Base-by-base conservation (phyloP, 1,139 yeast genomes). In the Geotrichum klebahnii region DNA sequence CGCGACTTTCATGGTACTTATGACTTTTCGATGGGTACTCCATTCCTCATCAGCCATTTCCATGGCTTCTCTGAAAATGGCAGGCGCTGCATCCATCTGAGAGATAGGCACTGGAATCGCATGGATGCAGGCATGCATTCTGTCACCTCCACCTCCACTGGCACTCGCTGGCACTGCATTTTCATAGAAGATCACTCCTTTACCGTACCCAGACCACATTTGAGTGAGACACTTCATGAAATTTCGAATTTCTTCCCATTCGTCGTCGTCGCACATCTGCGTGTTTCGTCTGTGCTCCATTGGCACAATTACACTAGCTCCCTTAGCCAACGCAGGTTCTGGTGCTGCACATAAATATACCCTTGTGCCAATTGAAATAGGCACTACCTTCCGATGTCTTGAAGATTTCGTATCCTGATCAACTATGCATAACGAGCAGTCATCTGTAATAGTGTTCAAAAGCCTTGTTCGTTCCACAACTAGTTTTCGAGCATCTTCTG, bases 101-200 rank as follows among this genome's bases (percentile, higher is more conserved):
- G 26, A 34, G 5, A 54, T 56, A 0, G 77, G 72, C 1, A 76
- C 56, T 0, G 80, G 79, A 1, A 76, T 64, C 1, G 76, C 76
- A 43, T 64, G 63, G 5, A 76, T 72, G 3, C 66, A 59, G 10
- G 76, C 73, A 57, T 76, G 80, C n/a, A 61, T 57, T 16, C 58
- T 53, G 14, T 60, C 54, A n/a, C 58, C 34, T 12, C 43, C 46
- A 8, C 35, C 20, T 3, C 46, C 46, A 5, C 32, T 34, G n/a
- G n/a, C n/a, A n/a, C n/a, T n/a, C n/a, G n/a, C n/a, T 1, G 42
- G 29, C 0, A 68, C 66, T 1, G 77, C 74, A 33, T 66, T 67
- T 56, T 76, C 80, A 56, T 75, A 76, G 54, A 76, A 76, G 9
- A 76, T 52, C 4, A 73, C 75, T 2, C 68, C 67, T 50, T 64